Percentiles rank a stretch among this genome's conserved stretches.
Conservation (phyloP, 148 eudicot species). For the Vaccinium darrowii region DNA sequence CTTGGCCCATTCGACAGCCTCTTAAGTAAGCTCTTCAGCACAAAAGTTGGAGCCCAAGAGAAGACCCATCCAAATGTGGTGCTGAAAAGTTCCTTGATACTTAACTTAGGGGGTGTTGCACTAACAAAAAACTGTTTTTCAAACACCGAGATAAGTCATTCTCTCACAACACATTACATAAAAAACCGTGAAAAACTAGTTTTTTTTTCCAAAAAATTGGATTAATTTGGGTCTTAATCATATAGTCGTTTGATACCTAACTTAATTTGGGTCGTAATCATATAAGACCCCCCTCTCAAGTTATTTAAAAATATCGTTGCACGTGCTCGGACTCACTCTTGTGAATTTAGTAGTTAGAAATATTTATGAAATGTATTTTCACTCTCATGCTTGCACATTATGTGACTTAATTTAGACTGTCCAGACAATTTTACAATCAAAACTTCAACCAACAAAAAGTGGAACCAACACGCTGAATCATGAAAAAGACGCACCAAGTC, state of each 20-base stretch:
- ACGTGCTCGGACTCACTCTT: neutral
- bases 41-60: neutral
- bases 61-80: neutral
- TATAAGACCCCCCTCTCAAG: neutral
- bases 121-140: too few species aligned
- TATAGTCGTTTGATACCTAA: neutral
- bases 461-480: neutral
- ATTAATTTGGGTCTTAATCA: too few species aligned
- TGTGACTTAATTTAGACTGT: too few species aligned
- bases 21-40: neutral
- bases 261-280: neutral
- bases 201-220: too few species aligned
- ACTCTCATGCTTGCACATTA: too few species aligned
- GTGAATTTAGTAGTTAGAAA: too few species aligned
- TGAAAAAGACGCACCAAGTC: neutral
- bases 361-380: too few species aligned
- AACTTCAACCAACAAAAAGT: neutral
- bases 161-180: too few species aligned
- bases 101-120: neutral
- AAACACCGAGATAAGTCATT: too few species aligned
- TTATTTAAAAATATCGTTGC: neutral
- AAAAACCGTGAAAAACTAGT: too few species aligned
- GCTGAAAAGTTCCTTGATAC: neutral
- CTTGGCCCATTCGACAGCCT: neutral
- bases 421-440: neutral